Percentiles rank a stretch among this genome's conserved stretches.
Evolutionary conservation across 2,329 filamentous ascomycete species (phyloP).

Genomic region (Apiospora pterosperma): DNA sequence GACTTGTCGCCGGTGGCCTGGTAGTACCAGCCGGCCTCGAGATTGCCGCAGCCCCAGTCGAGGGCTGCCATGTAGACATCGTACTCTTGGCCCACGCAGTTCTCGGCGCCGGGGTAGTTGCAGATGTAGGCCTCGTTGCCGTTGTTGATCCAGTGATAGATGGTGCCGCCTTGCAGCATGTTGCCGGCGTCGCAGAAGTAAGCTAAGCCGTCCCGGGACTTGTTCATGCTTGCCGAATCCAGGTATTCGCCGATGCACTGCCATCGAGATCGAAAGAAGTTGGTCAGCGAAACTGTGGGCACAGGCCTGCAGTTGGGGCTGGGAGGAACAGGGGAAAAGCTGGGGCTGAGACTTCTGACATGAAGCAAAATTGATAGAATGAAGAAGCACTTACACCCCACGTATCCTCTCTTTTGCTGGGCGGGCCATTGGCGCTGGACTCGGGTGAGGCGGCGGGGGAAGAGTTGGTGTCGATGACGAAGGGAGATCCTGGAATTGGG

Average conservation of each 20-base stretch:
- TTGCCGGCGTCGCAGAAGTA: neutral
- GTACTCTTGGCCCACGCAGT: neutral
- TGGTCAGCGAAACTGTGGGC: neutral
- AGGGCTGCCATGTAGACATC: neutral
- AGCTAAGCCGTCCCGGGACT: neutral
- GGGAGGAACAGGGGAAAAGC: no score
- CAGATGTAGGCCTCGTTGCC: neutral
- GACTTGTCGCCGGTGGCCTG: neutral
- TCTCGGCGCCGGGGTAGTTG: neutral
- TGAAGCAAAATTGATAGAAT: no score
- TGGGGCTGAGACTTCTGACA: no score
- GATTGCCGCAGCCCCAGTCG: neutral
- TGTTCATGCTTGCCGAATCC: no score
- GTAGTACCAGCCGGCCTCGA: neutral
- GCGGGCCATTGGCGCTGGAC: neutral
- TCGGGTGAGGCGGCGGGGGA: neutral
- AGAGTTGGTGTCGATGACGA: neutral
- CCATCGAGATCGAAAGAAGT: neutral
- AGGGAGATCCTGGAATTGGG: neutral
- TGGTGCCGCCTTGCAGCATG: neutral
- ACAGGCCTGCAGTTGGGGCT: no score
- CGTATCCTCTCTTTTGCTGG: neutral
- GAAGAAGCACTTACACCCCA: neutral
- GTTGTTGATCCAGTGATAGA: neutral
- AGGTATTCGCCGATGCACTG: neutral